Base-by-base conservation (phyloP, 192 early-diverging fungal species). In the Mycoemilia scoparia region DNA sequence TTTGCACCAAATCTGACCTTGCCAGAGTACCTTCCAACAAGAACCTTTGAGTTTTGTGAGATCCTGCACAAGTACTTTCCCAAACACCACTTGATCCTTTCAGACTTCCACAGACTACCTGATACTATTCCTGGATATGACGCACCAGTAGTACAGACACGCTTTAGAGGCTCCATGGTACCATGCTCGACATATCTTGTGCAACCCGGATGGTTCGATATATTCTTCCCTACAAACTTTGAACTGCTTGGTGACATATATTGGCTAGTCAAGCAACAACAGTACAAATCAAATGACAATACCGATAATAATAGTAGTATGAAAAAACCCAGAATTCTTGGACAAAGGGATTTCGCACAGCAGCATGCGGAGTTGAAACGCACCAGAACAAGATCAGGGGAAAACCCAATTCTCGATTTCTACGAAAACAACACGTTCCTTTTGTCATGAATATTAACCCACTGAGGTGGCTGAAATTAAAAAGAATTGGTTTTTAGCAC, bases 191-290 rank as follows among this genome's bases (percentile, higher is more conserved):
- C 88, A 0, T 93, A 91, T 43, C 78, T 98, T 56, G 90, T 98
- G 5, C 84, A 88, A 54, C 93, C 88, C 3, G 93, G 93, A 7
- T 93, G 75, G 73, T 98, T 98, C 61, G 92, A 97, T 48, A 92
- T 98, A 30, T 96, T 98, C 57, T 98, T 96, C 48, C 93, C 93
- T 3, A 96, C 90, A 14, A 79, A 98, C 54, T 98, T 91, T 71
- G 84, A 84, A 45, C 54, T 86, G 10, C 43, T 89, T 49, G 46
- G 32, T 2, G 54, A 36, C 18, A 1, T 21, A 14, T 12, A 7
- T 14, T n/a, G 8, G 17, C 6, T 25, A 5, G 48, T 13, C 12
- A 21, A 20, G 4, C 33, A 29, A 6, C 36, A 16, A 12, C 16
- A 24, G 29, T 24, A 2, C 16, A 9, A 10, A 17, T 11, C 35